Conservation (phyloP, 768 basidiomycete genomes). For the Pulveroboletus sp. region DNA sequence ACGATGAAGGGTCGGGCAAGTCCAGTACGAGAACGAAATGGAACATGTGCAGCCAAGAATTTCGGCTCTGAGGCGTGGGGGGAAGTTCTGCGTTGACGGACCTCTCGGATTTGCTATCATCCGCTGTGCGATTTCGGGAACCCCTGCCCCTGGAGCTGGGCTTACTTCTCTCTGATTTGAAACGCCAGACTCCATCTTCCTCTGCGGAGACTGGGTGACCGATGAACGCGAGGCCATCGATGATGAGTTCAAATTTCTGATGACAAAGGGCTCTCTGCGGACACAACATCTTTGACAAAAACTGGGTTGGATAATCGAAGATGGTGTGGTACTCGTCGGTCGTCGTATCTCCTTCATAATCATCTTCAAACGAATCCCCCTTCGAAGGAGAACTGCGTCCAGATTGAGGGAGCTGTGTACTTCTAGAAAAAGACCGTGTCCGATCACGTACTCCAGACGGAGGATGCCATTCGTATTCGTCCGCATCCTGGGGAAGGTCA, state of each 20-base stretch:
- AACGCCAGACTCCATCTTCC: constrained; percentile 68
- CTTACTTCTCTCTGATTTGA: constrained; percentile 59
- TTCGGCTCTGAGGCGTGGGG: constrained; percentile 22
- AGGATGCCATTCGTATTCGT: constrained; percentile 62
- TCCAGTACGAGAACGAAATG: constrained; percentile 87
- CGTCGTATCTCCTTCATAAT: constrained; percentile 30
- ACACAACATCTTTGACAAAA: constrained; percentile 76
- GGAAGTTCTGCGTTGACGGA: constrained; percentile 36
- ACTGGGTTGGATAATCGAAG: constrained; percentile 78
- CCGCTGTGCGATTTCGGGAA: constrained; percentile 40
- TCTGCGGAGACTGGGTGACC: constrained; percentile 91
- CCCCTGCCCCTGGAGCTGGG: constrained; percentile 53
- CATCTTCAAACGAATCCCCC: constrained; percentile 38
- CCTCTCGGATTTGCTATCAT: constrained; percentile 32
- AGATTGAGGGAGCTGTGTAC: constrained; percentile 42
- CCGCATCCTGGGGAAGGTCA: constrained; percentile 25
- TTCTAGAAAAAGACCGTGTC: constrained; percentile 49
- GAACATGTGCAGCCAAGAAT: constrained; percentile 67
- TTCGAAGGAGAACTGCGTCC: constrained; percentile 50
- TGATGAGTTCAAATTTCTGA: constrained; percentile 88
- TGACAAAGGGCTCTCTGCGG: constrained; percentile 81
- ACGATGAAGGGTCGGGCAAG: constrained; percentile 85
- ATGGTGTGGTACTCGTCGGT: constrained; percentile 58
- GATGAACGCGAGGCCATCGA: constrained; percentile 89
- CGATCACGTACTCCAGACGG: constrained; percentile 47